Evolutionary conservation across 1,284 basidiomycete species (phyloP).

Genomic region (Anthracocystis walkeri): DNA sequence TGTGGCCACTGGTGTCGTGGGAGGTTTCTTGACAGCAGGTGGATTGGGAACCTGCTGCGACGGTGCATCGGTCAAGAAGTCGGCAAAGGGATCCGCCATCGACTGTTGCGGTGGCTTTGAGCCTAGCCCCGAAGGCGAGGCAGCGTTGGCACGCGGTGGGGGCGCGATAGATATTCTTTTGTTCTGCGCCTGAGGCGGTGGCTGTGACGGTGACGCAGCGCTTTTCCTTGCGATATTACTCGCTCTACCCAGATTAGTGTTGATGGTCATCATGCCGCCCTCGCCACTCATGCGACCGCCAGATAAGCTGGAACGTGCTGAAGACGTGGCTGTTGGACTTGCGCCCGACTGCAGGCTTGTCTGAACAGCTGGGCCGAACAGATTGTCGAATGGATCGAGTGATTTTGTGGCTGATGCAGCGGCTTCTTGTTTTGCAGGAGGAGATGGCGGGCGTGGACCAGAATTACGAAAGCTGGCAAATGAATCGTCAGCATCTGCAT

Average conservation of each 20-base stretch:
- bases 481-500: constrained; percentile 29
- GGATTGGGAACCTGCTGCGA: constrained; percentile 1
- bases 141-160: constrained; percentile 24
- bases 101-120: background rate
- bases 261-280: constrained; percentile 45
- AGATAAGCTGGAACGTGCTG: constrained; percentile 31
- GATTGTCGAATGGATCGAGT: constrained; percentile 27
- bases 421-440: constrained; percentile 1
- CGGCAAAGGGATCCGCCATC: constrained; percentile 23
- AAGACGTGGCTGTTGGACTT: constrained; percentile 22
- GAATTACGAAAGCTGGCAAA: constrained; percentile 28
- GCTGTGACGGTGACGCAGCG: constrained; percentile 32
- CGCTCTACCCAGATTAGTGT: constrained; percentile 26
- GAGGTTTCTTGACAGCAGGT: background rate
- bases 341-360: constrained; percentile 12
- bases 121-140: constrained; percentile 12
- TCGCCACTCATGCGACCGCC: constrained; percentile 30
- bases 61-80: constrained; percentile 31
- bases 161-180: constrained; percentile 29
- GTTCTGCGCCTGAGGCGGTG: constrained; percentile 27
- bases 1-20: background rate
- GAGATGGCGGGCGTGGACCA: background rate
- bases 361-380: constrained; percentile 20
- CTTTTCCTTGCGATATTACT: constrained; percentile 25
- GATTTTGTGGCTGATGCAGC: background rate